These are phyloP conservation scores for Allantophomopsis cytisporea DNA, from an alignment of 2,329 filamentous ascomycete genomes.

Conservation along the genomic window DNA sequence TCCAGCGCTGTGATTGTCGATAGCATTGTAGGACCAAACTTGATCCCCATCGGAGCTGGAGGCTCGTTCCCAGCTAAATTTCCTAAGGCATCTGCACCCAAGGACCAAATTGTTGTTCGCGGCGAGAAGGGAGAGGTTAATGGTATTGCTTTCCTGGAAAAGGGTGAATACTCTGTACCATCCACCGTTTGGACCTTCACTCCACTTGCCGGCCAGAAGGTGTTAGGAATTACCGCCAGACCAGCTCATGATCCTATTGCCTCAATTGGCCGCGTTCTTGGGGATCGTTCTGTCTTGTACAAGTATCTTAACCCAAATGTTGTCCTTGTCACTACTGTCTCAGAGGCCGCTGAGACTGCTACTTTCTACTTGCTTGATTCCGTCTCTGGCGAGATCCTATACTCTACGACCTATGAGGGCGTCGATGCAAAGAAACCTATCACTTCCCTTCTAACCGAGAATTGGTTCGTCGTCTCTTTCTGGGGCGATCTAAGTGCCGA, in stretches of 20 bases:
- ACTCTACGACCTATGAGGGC: slow-evolving; percentile 55
- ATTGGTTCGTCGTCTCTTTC: slow-evolving; percentile 88
- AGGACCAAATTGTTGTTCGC: slow-evolving; percentile 39
- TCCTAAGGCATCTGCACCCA: slow-evolving; percentile 29
- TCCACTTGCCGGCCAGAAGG: slow-evolving; percentile 49
- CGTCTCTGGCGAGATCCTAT: slow-evolving; percentile 68
- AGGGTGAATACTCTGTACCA: slow-evolving; percentile 26
- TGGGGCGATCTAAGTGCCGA: slow-evolving; percentile 45
- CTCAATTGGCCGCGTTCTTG: slow-evolving; percentile 87
- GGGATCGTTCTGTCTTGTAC: slow-evolving; percentile 86
- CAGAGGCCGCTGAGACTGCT: slow-evolving; percentile 42
- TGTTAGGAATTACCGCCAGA: slow-evolving; percentile 54
- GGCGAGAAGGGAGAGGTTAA: slow-evolving; percentile 33
- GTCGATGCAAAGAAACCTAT: slow-evolving; percentile 66
- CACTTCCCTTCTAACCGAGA: slow-evolving; percentile 72
- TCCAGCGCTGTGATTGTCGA: slow-evolving; percentile 37
- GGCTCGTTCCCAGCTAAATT: slow-evolving; percentile 32
- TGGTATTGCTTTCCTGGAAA: slow-evolving; percentile 36
- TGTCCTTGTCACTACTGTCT: slow-evolving; percentile 58
- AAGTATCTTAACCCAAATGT: slow-evolving; percentile 92
- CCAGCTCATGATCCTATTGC: slow-evolving; percentile 76
- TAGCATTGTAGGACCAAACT: slow-evolving; percentile 34
- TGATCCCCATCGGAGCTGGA: slow-evolving; percentile 36
- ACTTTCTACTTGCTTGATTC: slow-evolving; percentile 75
- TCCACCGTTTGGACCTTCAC: slow-evolving; percentile 60